Percentiles rank a stretch among this genome's conserved stretches.
These are phyloP conservation scores for Arthrobotrys sphaeroides DNA, from an alignment of 2,329 filamentous ascomycete genomes.

Conservation along the genomic window DNA sequence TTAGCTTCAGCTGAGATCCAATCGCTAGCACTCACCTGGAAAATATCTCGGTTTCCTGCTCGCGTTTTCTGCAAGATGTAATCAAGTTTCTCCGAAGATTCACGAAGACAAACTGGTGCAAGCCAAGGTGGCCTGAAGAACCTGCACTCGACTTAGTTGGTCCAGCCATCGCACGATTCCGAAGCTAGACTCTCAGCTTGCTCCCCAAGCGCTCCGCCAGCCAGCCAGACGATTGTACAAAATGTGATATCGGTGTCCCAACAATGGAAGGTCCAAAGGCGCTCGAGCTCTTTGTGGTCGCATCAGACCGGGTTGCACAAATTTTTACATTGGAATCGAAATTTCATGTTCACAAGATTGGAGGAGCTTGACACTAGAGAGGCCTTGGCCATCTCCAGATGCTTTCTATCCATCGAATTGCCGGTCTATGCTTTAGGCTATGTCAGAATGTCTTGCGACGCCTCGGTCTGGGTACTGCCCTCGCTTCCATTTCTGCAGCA, in stretches of 20 bases:
- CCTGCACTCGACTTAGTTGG: constrained; percentile 3
- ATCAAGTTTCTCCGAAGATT: constrained; percentile 38
- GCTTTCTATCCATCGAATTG: constrained; percentile 1
- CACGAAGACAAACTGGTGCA: constrained; percentile 25
- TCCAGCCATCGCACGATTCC: constrained; percentile 48
- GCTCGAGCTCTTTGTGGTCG: constrained; percentile 38
- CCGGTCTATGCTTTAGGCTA: constrained; percentile 4
- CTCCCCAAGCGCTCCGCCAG: constrained; percentile 14
- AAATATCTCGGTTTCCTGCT: background rate
- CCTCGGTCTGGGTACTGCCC: constrained; percentile 24
- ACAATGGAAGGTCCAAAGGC: constrained; percentile 47
- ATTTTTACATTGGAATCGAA: constrained; percentile 16
- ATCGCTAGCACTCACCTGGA: constrained; percentile 34
- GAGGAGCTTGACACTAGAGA: constrained; percentile 4
- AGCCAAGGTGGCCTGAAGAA: constrained; percentile 18
- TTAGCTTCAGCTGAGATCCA: constrained; percentile 46
- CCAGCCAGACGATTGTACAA: constrained; percentile 22
- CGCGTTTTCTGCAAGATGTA: constrained; percentile 35
- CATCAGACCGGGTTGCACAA: constrained; percentile 44
- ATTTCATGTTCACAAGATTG: constrained; percentile 1
- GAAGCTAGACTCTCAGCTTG: constrained; percentile 30
- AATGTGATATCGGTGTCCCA: constrained; percentile 26
- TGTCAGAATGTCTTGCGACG: constrained; percentile 9
- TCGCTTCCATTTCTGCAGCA: constrained; percentile 50
- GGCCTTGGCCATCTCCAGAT: constrained; percentile 7